Evolutionary conservation across 2,329 filamentous ascomycete genomes (phyloP).

Genomic region (Macroventuria anomochaeta): DNA sequence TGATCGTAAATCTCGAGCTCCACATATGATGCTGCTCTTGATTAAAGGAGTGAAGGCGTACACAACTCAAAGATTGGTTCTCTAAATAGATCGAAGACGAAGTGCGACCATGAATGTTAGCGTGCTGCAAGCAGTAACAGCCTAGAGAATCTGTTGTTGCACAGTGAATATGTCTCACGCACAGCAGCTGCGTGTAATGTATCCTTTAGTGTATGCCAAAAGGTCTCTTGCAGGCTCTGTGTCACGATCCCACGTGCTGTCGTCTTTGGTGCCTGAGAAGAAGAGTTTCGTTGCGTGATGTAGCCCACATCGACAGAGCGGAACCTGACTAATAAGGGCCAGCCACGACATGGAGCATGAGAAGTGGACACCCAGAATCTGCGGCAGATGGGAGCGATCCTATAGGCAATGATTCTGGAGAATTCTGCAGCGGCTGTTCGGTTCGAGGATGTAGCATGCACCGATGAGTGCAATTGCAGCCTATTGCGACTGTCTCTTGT

Average conservation of each 20-base stretch:
- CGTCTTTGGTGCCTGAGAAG: constrained; percentile 28
- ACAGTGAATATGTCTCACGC: not conserved
- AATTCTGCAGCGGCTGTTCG: constrained; percentile 23
- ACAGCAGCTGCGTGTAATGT: constrained; percentile 9
- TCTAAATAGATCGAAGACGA: not conserved
- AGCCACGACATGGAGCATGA: constrained; percentile 37
- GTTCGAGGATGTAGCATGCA: constrained; percentile 33
- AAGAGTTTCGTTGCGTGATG: constrained; percentile 14
- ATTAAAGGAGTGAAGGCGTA: not conserved
- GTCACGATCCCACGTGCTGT: constrained; percentile 35
- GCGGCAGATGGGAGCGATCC: constrained; percentile 30
- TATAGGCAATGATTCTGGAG: constrained; percentile 27
- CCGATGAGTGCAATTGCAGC: constrained; percentile 18
- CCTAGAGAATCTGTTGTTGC: not conserved
- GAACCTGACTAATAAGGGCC: constrained; percentile 35
- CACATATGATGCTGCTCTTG: not conserved
- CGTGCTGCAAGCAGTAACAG: constrained; percentile 1
- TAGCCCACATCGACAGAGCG: constrained; percentile 19
- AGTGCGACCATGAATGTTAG: not conserved
- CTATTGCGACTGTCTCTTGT: constrained; percentile 18
- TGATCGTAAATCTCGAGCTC: not conserved
- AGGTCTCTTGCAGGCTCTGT: constrained; percentile 19
- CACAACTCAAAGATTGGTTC: not conserved
- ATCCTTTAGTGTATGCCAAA: not conserved
- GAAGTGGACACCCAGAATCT: constrained; percentile 19